phyloP scores from a whole-genome alignment of 805 yeast species.

The Barnettozyma botsteinii region DNA sequence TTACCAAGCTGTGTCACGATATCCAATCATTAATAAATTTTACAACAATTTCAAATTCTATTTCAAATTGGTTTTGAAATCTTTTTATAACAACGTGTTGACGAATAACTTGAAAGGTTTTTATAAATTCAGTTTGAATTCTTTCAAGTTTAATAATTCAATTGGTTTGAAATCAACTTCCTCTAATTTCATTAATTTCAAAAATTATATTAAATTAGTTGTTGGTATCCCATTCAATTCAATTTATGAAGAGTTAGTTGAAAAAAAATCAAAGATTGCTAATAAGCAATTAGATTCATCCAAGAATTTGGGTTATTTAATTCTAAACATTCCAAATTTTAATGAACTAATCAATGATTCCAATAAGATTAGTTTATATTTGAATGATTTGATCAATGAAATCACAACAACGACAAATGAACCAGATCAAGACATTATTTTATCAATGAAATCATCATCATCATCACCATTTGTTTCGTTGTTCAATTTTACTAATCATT shows the following conservation, averaged over 20 bases:
- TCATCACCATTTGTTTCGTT: not conserved
- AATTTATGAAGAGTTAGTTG: slow-evolving; percentile 25
- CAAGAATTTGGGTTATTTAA: slow-evolving; percentile 31
- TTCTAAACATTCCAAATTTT: slow-evolving; percentile 29
- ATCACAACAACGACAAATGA: too few species aligned
- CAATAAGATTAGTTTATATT: too few species aligned
- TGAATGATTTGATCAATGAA: too few species aligned
- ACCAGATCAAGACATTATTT: too few species aligned
- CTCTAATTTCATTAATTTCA: slow-evolving; percentile 5
- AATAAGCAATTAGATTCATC: slow-evolving; percentile 28
- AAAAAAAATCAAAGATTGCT: slow-evolving; percentile 20
- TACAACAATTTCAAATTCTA: slow-evolving; percentile 13
- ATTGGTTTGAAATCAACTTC: slow-evolving; percentile 9
- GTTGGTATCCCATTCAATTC: slow-evolving; percentile 34
- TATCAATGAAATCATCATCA: too few species aligned
- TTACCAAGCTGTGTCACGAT: slow-evolving; percentile 8
- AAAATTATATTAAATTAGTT: slow-evolving; percentile 25
- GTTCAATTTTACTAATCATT: not conserved
- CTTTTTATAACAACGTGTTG: slow-evolving; percentile 16
- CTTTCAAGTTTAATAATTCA: slow-evolving; percentile 22
- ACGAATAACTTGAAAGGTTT: slow-evolving; percentile 16
- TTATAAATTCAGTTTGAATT: slow-evolving; percentile 22
- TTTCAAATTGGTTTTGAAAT: slow-evolving; percentile 8
- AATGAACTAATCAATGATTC: slow-evolving; percentile 5
- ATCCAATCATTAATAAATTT: slow-evolving; percentile 10